Conservation (phyloP, 176 grass and related monocot species). For the Paspalum vaginatum region DNA sequence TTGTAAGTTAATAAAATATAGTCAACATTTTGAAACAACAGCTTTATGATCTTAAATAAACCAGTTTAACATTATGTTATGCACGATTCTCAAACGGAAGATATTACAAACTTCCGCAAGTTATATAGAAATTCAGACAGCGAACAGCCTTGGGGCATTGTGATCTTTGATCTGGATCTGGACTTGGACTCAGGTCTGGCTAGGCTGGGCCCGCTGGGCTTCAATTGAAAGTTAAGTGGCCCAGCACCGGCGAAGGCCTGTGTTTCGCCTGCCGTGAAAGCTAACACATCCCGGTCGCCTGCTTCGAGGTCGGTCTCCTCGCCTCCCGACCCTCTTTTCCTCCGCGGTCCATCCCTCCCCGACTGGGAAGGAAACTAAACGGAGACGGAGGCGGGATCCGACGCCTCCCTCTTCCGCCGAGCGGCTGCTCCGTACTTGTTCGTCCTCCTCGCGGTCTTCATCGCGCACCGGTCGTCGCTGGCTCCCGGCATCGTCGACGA, state of each 20-base stretch:
- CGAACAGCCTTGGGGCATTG: too few species aligned
- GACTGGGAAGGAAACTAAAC: neutral
- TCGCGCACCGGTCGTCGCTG: neutral
- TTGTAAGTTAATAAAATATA: too few species aligned
- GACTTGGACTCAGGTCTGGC: too few species aligned
- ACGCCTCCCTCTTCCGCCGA: slow-evolving; percentile 1
- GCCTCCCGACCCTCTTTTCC: neutral
- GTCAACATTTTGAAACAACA: too few species aligned
- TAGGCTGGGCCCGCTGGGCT: too few species aligned
- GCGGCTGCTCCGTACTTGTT: neutral
- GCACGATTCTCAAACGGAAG: too few species aligned
- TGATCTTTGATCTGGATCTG: too few species aligned
- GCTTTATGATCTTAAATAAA: too few species aligned
- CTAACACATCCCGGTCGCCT: neutral
- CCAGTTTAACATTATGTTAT: too few species aligned
- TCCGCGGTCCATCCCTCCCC: too few species aligned
- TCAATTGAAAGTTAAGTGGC: neutral
- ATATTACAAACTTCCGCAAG: too few species aligned
- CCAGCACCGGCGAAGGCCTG: neutral
- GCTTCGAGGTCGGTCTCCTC: neutral
- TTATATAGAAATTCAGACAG: too few species aligned
- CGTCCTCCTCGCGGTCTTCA: neutral
- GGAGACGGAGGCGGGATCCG: slow-evolving; percentile 9
- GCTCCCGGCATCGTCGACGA: neutral
- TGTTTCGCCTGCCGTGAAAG: slow-evolving; percentile 4